Percentiles rank a stretch among this genome's conserved stretches.
Evolutionary conservation across 2,329 filamentous ascomycete genomes (phyloP).

Genomic region (Penicillium sp.): DNA sequence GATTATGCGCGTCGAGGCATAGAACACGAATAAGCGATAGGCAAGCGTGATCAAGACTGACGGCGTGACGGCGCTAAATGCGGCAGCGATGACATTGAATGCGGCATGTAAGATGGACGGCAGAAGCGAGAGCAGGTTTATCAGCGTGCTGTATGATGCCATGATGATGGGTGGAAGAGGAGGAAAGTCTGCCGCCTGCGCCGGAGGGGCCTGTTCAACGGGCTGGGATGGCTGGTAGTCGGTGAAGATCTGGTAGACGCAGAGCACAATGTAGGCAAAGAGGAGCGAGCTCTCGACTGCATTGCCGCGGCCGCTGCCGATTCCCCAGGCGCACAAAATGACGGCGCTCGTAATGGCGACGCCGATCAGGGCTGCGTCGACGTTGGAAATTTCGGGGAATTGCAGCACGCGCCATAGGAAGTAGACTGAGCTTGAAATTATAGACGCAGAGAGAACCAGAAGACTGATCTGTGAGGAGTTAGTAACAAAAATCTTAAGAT

Average conservation of each 20-base stretch:
- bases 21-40: conserved; percentile 92
- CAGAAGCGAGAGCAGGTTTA: conserved; percentile 78
- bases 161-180: conserved; percentile 97
- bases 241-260: conserved; percentile 98
- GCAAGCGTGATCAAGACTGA: conserved; percentile 93
- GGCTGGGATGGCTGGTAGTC: conserved; percentile 82
- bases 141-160: conserved; percentile 90
- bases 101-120: conserved; percentile 78
- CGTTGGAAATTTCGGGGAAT: conserved; percentile 88
- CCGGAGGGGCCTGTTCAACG: conserved; percentile 51
- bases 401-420: conserved; percentile 93
- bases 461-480: conserved; percentile 66
- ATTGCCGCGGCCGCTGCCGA: conserved; percentile 88
- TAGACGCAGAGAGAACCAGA: conserved; percentile 79
- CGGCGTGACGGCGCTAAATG: conserved; percentile 91
- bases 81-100: conserved; percentile 81
- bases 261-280: conserved; percentile 97
- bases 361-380: conserved; percentile 89
- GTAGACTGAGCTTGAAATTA: conserved; percentile 91
- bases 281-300: conserved; percentile 91
- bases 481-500: conserved; percentile 13
- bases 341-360: conserved; percentile 88
- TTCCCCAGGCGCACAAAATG: conserved; percentile 90
- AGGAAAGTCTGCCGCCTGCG: conserved; percentile 71
- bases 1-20: conserved; percentile 92